phyloP scores from a whole-genome alignment of 1,284 basidiomycete genomes.

The Apiotrichum sp. region DNA sequence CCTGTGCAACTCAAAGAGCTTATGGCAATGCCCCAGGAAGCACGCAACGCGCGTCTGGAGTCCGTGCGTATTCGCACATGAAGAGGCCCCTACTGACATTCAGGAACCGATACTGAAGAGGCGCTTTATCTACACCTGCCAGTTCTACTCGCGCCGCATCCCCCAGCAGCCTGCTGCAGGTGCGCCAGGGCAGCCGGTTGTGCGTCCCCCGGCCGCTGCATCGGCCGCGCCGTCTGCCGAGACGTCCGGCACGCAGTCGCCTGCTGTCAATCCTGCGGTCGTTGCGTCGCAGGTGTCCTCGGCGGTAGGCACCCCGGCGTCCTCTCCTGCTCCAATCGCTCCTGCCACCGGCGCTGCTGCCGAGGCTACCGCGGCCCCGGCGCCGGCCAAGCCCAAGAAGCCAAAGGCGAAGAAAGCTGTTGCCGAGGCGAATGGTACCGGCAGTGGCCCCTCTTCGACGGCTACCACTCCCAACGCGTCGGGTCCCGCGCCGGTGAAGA shows the following conservation, averaged over 20 bases:
- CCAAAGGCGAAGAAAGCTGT: too few species aligned
- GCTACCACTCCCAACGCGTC: too few species aligned
- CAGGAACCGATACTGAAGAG: conserved; percentile 1
- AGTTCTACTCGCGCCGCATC: conserved; percentile 10
- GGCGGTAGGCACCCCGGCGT: background rate
- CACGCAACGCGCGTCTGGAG: conserved; percentile 5
- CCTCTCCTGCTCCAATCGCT: background rate
- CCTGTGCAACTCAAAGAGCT: conserved; percentile 9
- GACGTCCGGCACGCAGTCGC: background rate
- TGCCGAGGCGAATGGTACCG: too few species aligned
- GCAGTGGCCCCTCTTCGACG: too few species aligned
- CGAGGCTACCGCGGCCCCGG: background rate
- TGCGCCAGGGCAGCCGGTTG: background rate
- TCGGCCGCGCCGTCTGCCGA: background rate
- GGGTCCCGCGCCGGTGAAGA: too few species aligned
- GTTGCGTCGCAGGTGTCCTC: background rate
- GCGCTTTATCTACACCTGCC: conserved; percentile 4
- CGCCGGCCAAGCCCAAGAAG: background rate
- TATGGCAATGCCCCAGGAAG: conserved; percentile 2
- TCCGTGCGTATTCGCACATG: background rate
- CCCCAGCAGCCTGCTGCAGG: background rate
- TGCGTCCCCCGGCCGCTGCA: background rate
- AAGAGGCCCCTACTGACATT: background rate
- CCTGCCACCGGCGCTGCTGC: background rate
- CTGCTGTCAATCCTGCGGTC: background rate